A percentile compares a stretch with the other conserved stretches of the same genome.
Conservation (phyloP, 306 rosid genomes). For the Arachis hypogaea region DNA sequence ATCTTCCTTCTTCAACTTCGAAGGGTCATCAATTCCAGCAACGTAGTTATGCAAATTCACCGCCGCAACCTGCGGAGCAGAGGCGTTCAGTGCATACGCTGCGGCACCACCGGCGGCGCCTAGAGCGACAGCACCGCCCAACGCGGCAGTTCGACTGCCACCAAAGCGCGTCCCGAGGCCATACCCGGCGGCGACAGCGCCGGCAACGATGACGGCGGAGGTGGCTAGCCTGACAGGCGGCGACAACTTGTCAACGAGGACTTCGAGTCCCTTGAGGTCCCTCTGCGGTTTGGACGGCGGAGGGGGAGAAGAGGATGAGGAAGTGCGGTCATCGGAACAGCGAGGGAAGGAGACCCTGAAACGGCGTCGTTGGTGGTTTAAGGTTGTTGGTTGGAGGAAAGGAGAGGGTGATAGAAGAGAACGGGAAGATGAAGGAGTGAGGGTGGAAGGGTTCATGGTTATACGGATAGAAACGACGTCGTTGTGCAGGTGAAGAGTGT, state of each 20-base stretch:
- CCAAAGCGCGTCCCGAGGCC: slow-evolving; percentile 76
- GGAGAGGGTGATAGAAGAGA: slow-evolving; percentile 49
- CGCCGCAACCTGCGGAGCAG: slow-evolving; percentile 87
- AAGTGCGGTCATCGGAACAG: slow-evolving; percentile 34
- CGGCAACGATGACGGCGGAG: slow-evolving; percentile 76
- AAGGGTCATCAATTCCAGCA: slow-evolving; percentile 69
- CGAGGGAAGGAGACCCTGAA: slow-evolving; percentile 69
- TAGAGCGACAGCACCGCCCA: slow-evolving; percentile 84
- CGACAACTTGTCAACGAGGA: slow-evolving; percentile 64
- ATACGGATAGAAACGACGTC: slow-evolving; percentile 43
- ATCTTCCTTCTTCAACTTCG: slow-evolving; percentile 73
- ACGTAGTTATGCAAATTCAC: slow-evolving; percentile 82
- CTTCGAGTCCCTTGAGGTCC: slow-evolving; percentile 81
- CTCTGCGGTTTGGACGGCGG: slow-evolving; percentile 45
- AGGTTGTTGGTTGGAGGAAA: slow-evolving; percentile 48
- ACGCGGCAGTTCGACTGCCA: slow-evolving; percentile 58
- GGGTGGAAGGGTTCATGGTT: slow-evolving; percentile 76
- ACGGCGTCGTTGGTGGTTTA: slow-evolving; percentile 55
- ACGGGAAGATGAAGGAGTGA: slow-evolving; percentile 48
- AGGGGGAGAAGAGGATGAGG: slow-evolving; percentile 37
- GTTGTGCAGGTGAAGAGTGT: slow-evolving; percentile 21
- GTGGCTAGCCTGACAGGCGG: slow-evolving; percentile 72
- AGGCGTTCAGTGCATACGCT: slow-evolving; percentile 67
- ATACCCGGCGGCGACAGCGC: slow-evolving; percentile 84
- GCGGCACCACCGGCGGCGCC: slow-evolving; percentile 84